Evolutionary conservation across 345 rosid genomes (phyloP), one percentile per base, ranked within the genome.

Genomic region (Aegle marmelos): DNA sequence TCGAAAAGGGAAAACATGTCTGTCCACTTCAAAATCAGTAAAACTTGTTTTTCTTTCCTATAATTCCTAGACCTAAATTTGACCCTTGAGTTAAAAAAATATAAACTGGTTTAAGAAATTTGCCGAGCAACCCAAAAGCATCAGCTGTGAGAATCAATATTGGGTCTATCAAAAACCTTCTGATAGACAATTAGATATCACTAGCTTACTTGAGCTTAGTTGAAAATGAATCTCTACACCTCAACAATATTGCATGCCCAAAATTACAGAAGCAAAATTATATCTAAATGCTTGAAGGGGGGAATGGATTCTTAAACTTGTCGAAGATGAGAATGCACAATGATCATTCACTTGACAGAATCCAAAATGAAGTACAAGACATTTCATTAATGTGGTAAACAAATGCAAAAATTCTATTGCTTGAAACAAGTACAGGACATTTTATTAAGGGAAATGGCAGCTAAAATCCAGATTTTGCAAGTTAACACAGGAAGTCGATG

Each of bases 371-470:
- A 72, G 62, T 39, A 39, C 45, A 39, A 39, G 45, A 39, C 45
- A 39, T 39, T 39, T 39, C 0, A 39, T 39, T 39, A 39, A 39
- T 39, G 45, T 39, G 25, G 56, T 33, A 56, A 53, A 45, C 34
- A 68, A 22, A 73, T 30, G 77, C 59, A 64, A 45, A 76, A 31
- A 22, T 45, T 48, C 33, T 31, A 54, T 54, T 5, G 61, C 76
- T 41, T 3, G 22, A 41, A 63, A 65, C 58, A 62, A 77, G 73
- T 75, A 77, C 60, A 70, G 19, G 72, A 71, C 14, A 70, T 72
- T 45, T 77, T 81, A 82, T 83, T 83, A 68, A 75, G 13, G 36
- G n/a, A 62, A 41, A 70, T 61, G 56, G 24, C 19, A 34, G 63
- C 7, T 10, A 65, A 73, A 24, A 36, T 22, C 67, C 64, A 75